phyloP scores from a whole-genome alignment of 2,329 filamentous ascomycete genomes.

The Chrysoporthe deuterocubensis region DNA sequence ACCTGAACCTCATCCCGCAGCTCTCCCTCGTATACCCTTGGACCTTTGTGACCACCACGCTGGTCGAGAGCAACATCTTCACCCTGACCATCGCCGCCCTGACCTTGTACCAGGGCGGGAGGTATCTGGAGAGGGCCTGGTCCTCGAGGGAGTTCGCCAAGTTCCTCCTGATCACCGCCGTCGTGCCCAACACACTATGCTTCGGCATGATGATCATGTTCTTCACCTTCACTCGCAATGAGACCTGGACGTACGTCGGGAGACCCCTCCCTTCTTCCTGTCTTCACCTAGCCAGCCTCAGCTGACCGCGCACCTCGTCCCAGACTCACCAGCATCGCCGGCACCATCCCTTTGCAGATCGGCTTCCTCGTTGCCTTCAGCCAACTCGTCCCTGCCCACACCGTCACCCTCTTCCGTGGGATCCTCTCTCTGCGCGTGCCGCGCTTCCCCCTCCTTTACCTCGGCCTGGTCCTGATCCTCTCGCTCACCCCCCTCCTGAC shows the following conservation, averaged over 20 bases:
- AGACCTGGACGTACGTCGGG: conserved; percentile 65
- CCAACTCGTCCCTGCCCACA: conserved; percentile 95
- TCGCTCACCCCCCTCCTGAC: conserved; percentile 60
- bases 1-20: conserved; percentile 84
- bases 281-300: conserved; percentile 27
- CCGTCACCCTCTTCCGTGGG: conserved; percentile 89
- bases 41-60: conserved; percentile 83
- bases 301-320: conserved; percentile 27
- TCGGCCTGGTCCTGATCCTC: conserved; percentile 73
- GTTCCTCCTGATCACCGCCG: conserved; percentile 76
- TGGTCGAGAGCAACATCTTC: conserved; percentile 93
- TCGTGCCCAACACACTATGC: conserved; percentile 79
- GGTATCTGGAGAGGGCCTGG: conserved; percentile 96
- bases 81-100: conserved; percentile 77
- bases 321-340: conserved; percentile 81
- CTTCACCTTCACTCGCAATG: conserved; percentile 70
- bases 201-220: conserved; percentile 76
- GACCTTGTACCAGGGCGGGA: conserved; percentile 87
- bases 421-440: conserved; percentile 86
- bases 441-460: conserved; percentile 70
- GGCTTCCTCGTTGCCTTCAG: conserved; percentile 96
- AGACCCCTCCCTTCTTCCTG: conserved; percentile 15
- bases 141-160: conserved; percentile 89
- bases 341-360: conserved; percentile 87
- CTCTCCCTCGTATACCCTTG: conserved; percentile 87